Base-by-base conservation (phyloP, 2,329 filamentous ascomycete species). In the Aspergillus alliaceus region DNA sequence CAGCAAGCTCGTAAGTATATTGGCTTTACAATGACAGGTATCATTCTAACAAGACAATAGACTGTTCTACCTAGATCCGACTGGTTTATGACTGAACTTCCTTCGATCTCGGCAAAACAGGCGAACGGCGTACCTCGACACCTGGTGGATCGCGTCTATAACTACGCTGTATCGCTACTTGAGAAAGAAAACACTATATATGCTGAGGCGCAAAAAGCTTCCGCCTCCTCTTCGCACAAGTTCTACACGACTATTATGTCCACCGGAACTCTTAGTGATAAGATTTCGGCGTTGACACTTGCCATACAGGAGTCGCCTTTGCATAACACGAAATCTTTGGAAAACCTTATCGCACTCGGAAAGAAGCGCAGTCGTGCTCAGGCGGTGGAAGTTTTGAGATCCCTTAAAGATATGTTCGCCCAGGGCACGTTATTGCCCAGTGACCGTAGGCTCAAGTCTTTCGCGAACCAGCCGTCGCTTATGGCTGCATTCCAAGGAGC, bases 161-260 rank as follows among this genome's bases (percentile, higher is more conserved):
- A 86, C 14, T 86, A 96, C 72, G 92, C 91, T 3, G 84, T 86
- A 59, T 80, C 83, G 9, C 80, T 98, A 6, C 79, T 98, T 20
- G 87, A 96, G 53, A 81, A 86, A 25, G 95, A 99, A 70, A 89
- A 89, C 59, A 82, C 85, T 39, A 80, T 85, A 47, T 99, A 97
- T 76, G 82, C 83, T 54, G 84, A 86, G 25, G 88, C 83, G 39
- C 84, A 91, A 63, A 82, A 91, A 64, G 79, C 90, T 55, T 86
- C 90, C 6, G 86, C 90, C 51, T 91, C 91, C 25, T 95, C 93
- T 2, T 93, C 93, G 39, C 90, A 96, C 75, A 96, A 93, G 73
- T 99, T 99, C 80, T 88, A 98, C 81, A 91, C 93, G 1, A 96
- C 92, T 18, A 97, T 99, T 72, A 97, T 98, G 90, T 82, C 91